Base-by-base conservation (phyloP, 441 rosid genomes). In the Melianthus villosus region DNA sequence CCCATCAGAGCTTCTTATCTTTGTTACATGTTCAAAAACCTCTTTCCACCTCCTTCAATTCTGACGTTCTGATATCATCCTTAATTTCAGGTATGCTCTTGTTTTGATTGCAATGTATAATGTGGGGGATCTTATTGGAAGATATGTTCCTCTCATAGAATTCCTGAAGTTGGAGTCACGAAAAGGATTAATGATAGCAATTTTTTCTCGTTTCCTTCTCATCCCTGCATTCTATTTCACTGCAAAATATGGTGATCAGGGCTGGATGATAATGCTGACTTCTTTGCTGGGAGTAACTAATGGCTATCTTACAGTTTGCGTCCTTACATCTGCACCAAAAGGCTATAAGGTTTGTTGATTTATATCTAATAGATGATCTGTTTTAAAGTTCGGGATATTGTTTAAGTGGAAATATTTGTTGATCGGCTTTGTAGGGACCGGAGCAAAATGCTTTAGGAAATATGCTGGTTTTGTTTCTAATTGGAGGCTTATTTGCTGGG, bases 291-390 rank as follows among this genome's bases (percentile, higher is more conserved):
- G 97, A 42, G 18, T 78, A 7, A 65, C 81, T 0, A 87, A 70
- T n/a, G 95, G 97, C n/a, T 67, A 80, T 50, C 69, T 83, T 30
- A 83, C 82, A 0, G 87, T 83, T 9, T 80, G 95, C 49, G 77
- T 87, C 34, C 46, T 83, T 1, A 81, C 85, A 14, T 19, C 38
- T 1, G 95, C 93, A 39, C 97, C 97, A 2, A 83, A 64, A 62
- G 89, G 83, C 0, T 83, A 78, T 65, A 87, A 71, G 91, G 95
- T 83, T 39, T 16, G 64, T 44, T 16, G 12, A n/a, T n/a, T n/a
- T n/a, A n/a, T n/a, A n/a, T n/a, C n/a, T n/a, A n/a, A n/a, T n/a
- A n/a, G n/a, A n/a, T n/a, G n/a, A n/a, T n/a, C n/a, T n/a, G n/a
- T n/a, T n/a, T n/a, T n/a, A n/a, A n/a, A n/a, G n/a, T n/a, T n/a